These are phyloP conservation scores for Tetrapisispora namnaoensis DNA, from an alignment of 805 yeast species.

Conservation along the genomic window DNA sequence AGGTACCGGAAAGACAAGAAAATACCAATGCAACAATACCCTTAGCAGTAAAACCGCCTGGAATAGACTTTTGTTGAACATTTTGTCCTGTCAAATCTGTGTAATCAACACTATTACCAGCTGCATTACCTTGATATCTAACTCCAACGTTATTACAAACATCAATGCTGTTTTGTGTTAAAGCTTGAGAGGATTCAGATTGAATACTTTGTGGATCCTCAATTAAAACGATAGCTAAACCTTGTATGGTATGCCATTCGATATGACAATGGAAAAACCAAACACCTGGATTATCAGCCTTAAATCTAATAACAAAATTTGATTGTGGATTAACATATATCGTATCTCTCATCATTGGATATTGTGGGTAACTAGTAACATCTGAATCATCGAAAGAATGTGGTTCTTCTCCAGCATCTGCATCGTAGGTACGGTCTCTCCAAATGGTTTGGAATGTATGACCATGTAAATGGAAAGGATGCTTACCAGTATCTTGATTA, in stretches of 20 bases:
- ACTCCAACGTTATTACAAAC: conserved; percentile 53
- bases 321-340: conserved; percentile 59
- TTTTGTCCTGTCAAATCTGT: conserved; percentile 67
- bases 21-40: conserved; percentile 93
- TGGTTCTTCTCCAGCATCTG: conserved; percentile 40
- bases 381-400: conserved; percentile 50
- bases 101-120: conserved; percentile 58
- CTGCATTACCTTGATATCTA: conserved; percentile 71
- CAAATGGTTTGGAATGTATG: conserved; percentile 69
- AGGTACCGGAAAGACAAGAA: conserved; percentile 74
- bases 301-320: conserved; percentile 58
- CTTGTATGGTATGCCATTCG: conserved; percentile 80
- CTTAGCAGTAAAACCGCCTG: conserved; percentile 85
- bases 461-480: conserved; percentile 98
- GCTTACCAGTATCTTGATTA: conserved; percentile 83
- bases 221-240: conserved; percentile 59
- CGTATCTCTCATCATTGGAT: conserved; percentile 64
- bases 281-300: conserved; percentile 82
- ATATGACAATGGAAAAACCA: conserved; percentile 94
- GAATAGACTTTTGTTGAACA: conserved; percentile 56
- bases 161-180: conserved; percentile 50
- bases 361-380: conserved; percentile 43
- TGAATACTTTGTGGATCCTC: conserved; percentile 58
- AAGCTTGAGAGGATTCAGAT: conserved; percentile 38
- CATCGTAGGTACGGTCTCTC: conserved; percentile 54